Evolutionary conservation across 2,329 filamentous ascomycete genomes (phyloP).

Genomic region (Metarhizium sp.): DNA sequence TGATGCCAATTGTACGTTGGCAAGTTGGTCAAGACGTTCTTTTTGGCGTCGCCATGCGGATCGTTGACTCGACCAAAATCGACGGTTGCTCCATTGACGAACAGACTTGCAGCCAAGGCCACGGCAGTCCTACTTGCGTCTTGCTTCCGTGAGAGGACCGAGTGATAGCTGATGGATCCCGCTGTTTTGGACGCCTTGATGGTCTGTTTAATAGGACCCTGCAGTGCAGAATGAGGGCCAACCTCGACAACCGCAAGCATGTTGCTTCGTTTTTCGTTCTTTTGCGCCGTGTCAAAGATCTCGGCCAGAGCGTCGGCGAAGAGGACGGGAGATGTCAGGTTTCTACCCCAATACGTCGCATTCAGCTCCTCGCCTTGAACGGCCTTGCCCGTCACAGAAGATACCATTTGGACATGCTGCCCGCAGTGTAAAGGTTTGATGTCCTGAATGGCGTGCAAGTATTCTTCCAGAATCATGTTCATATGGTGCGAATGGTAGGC

Average conservation of each 20-base stretch:
- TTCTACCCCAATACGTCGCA: too few relatives aligned
- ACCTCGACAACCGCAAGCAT: slow-evolving; percentile 27
- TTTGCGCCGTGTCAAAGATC: slow-evolving; percentile 26
- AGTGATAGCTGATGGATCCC: slow-evolving; percentile 31
- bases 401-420: too few relatives aligned
- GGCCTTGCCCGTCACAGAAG: too few relatives aligned
- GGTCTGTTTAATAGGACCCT: slow-evolving; percentile 38
- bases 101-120: slow-evolving; percentile 33
- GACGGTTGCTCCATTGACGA: slow-evolving; percentile 33
- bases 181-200: slow-evolving; percentile 33
- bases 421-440: too few relatives aligned
- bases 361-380: too few relatives aligned
- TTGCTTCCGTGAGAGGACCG: slow-evolving; percentile 41
- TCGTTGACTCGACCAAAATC: slow-evolving; percentile 24
- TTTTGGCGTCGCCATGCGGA: too few relatives aligned
- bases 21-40: too few relatives aligned
- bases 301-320: slow-evolving; percentile 30
- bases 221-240: slow-evolving; percentile 39
- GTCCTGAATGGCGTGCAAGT: too few relatives aligned
- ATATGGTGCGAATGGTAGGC: too few relatives aligned
- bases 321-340: too few relatives aligned
- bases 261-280: slow-evolving; percentile 20
- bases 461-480: too few relatives aligned
- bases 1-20: too few relatives aligned
- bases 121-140: slow-evolving; percentile 35